Base-by-base conservation (phyloP, 1,139 yeast genomes). In the Yamadazyma spencermartinsiae region DNA sequence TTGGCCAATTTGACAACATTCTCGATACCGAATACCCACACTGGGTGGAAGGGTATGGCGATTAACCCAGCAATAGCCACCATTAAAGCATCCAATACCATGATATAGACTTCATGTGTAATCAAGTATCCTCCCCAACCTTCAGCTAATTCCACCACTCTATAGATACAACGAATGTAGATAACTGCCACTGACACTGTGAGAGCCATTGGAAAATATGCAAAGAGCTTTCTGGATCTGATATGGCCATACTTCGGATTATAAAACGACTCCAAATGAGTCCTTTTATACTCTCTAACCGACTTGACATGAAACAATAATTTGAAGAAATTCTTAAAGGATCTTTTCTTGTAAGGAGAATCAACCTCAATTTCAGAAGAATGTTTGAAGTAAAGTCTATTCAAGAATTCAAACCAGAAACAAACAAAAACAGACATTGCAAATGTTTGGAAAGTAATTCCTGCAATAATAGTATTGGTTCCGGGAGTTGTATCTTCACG, bases 111-210 rank as follows among this genome's bases (percentile, higher is more conserved):
- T 61, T 92, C 98, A 51, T 81, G 82, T 1, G 66, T 61, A 41
- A 87, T 82, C 48, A 89, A 67, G 45, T 69, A 74, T 0, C 96
- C 95, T 4, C 52, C 38, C 80, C 89, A 89, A 12, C 97, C 96
- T 52, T 82, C 78, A 3, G 83, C 68, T 43, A 89, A 72, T 59
- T 90, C 97, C 15, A 80, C 77, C 38, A 88, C 80, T 62, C 97
- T 77, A 61, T 87, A 90, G 28, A 85, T 68, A 58, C 94, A 86
- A 60, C 97, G 79, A 37, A 79, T 72, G 51, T 76, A 85, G 31
- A 88, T 72, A 10, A 77, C 74, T 8, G 82, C 21, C 2, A 83
- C 82, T 1, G 86, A 71, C 8, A 65, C 35, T 0, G 82, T 66
- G 13, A 82, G 58, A 1, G 75, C 82, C 25, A 68, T 43, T 1